Evolutionary conservation across 139 green algal species (phyloP).

Genomic region (Mesotaenium endlicherianum): DNA sequence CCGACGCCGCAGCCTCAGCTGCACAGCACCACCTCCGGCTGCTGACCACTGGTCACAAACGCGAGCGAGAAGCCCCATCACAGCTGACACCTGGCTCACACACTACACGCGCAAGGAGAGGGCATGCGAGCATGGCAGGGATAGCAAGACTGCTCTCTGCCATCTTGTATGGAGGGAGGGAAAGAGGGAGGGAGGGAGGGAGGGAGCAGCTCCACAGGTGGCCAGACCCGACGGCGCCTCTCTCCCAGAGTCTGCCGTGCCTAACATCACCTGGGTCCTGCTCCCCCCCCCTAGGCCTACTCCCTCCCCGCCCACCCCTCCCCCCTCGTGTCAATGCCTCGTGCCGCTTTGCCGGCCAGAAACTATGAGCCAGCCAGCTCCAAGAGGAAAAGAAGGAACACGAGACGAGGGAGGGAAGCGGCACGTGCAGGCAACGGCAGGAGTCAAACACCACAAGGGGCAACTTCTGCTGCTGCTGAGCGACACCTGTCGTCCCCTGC

Average conservation of each 20-base stretch:
- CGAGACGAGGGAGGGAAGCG: too few species aligned
- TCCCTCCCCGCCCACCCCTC: too few species aligned
- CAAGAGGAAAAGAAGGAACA: neutral
- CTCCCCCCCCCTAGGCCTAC: too few species aligned
- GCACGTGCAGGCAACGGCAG: too few species aligned
- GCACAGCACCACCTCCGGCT: too few species aligned
- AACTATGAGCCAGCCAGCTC: neutral
- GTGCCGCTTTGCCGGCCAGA: neutral
- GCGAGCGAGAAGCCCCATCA: neutral
- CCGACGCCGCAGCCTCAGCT: too few species aligned
- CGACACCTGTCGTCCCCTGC: too few species aligned
- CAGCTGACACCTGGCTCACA: neutral
- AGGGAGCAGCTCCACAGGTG: neutral
- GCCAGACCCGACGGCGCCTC: neutral
- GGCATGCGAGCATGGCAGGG: neutral
- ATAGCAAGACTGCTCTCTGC: neutral
- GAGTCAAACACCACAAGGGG: too few species aligned
- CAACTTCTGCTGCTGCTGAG: too few species aligned
- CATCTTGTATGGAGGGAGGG: neutral
- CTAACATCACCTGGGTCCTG: neutral
- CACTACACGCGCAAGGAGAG: neutral
- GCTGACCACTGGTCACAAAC: too few species aligned
- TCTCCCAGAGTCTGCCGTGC: neutral
- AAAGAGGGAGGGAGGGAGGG: neutral
- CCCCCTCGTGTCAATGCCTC: too few species aligned